Evolutionary conservation across 164 flowering plant genomes (phyloP).

Genomic region (Magnolia sinica): DNA sequence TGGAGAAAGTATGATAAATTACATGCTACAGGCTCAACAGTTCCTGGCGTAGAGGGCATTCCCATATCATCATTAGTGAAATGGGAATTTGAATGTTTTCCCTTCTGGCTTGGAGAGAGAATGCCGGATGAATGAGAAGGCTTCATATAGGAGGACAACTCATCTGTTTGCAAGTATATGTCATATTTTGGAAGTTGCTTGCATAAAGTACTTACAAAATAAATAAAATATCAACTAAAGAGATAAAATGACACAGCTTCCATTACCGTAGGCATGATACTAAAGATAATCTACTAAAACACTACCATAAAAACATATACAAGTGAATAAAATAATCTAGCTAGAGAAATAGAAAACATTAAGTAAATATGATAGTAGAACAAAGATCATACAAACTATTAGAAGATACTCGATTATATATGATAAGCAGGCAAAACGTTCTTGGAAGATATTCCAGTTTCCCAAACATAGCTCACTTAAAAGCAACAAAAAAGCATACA

Average conservation of each 20-base stretch:
- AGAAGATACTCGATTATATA: background rate
- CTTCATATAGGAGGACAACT: constrained; percentile 29
- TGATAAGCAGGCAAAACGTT: background rate
- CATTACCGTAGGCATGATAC: background rate
- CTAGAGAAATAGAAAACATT: background rate
- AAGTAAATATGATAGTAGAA: background rate
- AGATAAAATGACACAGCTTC: background rate
- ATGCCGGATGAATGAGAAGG: constrained; percentile 24
- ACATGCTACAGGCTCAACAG: constrained; percentile 72
- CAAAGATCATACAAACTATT: background rate
- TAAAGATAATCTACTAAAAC: constrained; percentile 1
- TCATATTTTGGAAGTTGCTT: constrained; percentile 12
- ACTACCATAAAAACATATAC: background rate
- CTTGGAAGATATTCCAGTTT: background rate
- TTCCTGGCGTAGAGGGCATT: constrained; percentile 41
- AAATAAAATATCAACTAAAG: background rate
- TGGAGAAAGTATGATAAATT: constrained; percentile 32
- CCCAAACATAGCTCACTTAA: background rate
- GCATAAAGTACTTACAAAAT: constrained; percentile 3
- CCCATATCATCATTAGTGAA: constrained; percentile 50
- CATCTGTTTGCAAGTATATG: constrained; percentile 36
- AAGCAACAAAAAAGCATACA: background rate
- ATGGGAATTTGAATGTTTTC: constrained; percentile 25
- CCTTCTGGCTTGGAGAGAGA: constrained; percentile 48
- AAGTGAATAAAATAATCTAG: background rate